phyloP scores from a whole-genome alignment of 2,329 filamentous ascomycete species.

The Lasiodiplodia hormozganensis region DNA sequence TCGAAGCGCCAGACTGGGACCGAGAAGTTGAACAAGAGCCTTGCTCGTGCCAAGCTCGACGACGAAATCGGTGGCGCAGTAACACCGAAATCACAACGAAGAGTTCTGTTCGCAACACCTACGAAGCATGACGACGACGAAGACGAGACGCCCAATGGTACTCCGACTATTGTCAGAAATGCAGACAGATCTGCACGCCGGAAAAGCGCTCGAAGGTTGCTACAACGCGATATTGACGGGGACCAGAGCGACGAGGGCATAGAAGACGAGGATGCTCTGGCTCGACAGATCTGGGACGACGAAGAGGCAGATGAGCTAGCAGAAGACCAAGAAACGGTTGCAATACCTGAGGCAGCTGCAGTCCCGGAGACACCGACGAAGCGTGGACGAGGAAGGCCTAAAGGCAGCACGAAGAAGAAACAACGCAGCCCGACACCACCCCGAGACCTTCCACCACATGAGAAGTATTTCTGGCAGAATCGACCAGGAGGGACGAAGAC shows the following conservation, averaged over 20 bases:
- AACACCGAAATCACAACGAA: constrained; percentile 54
- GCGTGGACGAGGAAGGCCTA: constrained; percentile 59
- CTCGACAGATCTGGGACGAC: constrained; percentile 70
- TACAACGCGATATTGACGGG: constrained; percentile 72
- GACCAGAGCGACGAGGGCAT: constrained; percentile 73
- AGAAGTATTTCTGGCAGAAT: constrained; percentile 94
- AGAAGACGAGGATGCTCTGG: constrained; percentile 71
- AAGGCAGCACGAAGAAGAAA: constrained; percentile 56
- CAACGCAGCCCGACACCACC: constrained; percentile 80
- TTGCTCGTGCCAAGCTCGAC: constrained; percentile 36
- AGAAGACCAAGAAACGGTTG: constrained; percentile 46
- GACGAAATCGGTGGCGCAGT: constrained; percentile 38
- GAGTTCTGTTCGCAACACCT: constrained; percentile 55
- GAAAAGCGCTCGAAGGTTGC: constrained; percentile 80
- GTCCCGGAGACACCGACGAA: constrained; percentile 58
- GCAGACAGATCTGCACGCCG: constrained; percentile 85
- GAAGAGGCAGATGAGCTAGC: constrained; percentile 55
- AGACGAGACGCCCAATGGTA: constrained; percentile 65
- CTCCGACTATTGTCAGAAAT: constrained; percentile 70
- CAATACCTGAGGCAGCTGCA: constrained; percentile 46
- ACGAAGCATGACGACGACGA: constrained; percentile 44
- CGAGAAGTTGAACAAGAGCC: constrained; percentile 30
- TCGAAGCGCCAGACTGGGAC: constrained; percentile 29
- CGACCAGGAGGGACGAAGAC: constrained; percentile 81
- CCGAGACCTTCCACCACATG: constrained; percentile 81